These are phyloP conservation scores for Carex arenaria DNA, from an alignment of 202 grass and related monocot genomes.

Conservation along the genomic window DNA sequence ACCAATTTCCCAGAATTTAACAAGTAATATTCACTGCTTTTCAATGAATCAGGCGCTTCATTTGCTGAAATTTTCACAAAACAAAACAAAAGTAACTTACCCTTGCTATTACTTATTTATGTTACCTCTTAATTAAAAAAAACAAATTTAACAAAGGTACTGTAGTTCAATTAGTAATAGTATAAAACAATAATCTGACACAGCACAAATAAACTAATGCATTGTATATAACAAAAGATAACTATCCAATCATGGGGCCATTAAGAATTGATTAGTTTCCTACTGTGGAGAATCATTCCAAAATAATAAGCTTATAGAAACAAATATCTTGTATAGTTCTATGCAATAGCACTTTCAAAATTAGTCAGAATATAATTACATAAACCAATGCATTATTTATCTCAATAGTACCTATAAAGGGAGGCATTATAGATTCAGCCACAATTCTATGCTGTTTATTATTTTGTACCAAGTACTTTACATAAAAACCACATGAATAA, in stretches of 20 bases:
- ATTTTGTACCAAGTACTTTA: background rate
- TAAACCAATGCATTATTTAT: background rate
- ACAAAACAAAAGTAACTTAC: background rate
- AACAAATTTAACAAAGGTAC: background rate
- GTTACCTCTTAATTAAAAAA: background rate
- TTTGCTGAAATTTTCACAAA: background rate
- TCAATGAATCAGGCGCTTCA: background rate
- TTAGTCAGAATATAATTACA: background rate
- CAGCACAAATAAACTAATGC: background rate
- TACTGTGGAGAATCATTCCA: background rate
- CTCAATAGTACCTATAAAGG: background rate
- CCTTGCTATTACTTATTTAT: background rate
- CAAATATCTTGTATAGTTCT: background rate
- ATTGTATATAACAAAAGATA: background rate
- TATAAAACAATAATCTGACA: constrained; percentile 1
- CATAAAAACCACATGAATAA: background rate
- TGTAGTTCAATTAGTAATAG: background rate
- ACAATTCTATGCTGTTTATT: background rate
- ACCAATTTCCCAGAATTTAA: background rate
- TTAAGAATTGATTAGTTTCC: background rate
- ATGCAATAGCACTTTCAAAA: background rate
- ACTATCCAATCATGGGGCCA: background rate
- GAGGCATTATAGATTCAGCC: background rate
- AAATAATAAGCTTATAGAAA: background rate
- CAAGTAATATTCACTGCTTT: background rate